Evolutionary conservation across 192 early-diverging fungal genomes (phyloP), one percentile per base, ranked within the genome.

Genomic region (Podila minutissima): DNA sequence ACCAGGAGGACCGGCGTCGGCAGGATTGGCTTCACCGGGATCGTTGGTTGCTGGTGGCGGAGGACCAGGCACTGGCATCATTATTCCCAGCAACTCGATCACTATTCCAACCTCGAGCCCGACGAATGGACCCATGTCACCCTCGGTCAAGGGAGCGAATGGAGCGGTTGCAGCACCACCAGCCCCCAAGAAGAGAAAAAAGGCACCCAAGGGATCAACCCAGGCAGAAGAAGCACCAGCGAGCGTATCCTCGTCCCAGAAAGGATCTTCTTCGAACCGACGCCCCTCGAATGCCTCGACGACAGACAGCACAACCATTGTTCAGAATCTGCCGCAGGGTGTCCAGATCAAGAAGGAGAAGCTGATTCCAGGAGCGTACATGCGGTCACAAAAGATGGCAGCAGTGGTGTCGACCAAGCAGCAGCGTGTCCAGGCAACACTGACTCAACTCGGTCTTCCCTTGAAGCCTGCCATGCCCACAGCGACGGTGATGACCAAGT

Each of bases 391-490:
- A 70, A 88, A 88, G 67, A 85, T 91, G 26, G 71, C 90, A 4
- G 62, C 82, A 9, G 77, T 88, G 15, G 92, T 90, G 37, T 86
- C 86, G 35, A 83, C 83, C 6, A 75, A 89, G 48, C 66, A 61
- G 49, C 77, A 81, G 24, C 77, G 77, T 12, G 66, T 81, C 0
- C 49, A 61, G n/a, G 31, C 71, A 7, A 69, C 71, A 9, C 24
- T 81, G 41, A 57, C 51, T 32, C 65, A 64, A 59, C 29, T 69
- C 46, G 79, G 74, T 32, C 5, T 86, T 4, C 66, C 71, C 0
- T 29, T 86, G 15, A 90, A 91, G n/a, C 96, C 96, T 1, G 77
- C 88, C 9, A 96, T 98, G 93, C 92, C 93, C 6, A 98, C 95
- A 5, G 90, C 87, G 15, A 85, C 86, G 0, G 92, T 98, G 24